Evolutionary conservation across 2,329 filamentous ascomycete genomes (phyloP).

Genomic region (Colletotrichum nymphaeae): DNA sequence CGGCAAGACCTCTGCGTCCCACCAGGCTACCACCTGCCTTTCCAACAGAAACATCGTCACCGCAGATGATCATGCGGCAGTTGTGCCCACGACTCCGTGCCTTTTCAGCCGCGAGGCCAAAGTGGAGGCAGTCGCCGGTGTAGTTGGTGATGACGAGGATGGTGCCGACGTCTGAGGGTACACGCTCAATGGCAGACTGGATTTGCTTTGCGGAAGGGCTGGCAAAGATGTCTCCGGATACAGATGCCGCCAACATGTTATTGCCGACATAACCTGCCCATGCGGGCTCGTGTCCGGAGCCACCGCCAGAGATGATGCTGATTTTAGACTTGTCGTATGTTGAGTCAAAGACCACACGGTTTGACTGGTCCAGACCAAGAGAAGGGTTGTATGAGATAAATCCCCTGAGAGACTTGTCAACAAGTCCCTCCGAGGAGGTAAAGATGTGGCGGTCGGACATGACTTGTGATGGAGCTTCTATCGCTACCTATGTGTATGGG

Average conservation of each 20-base stretch:
- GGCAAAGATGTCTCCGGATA: slow-evolving; percentile 72
- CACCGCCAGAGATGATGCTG: slow-evolving; percentile 65
- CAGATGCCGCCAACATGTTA: slow-evolving; percentile 71
- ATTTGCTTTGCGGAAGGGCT: slow-evolving; percentile 73
- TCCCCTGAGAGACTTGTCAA: slow-evolving; percentile 62
- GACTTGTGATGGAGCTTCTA: not conserved
- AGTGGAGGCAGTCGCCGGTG: slow-evolving; percentile 72
- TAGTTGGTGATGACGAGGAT: slow-evolving; percentile 74
- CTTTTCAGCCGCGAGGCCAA: slow-evolving; percentile 69
- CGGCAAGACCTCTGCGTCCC: slow-evolving; percentile 70
- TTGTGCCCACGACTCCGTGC: slow-evolving; percentile 65
- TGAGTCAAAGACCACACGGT: slow-evolving; percentile 64
- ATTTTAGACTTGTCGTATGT: slow-evolving; percentile 56
- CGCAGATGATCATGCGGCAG: slow-evolving; percentile 69
- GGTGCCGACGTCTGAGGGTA: slow-evolving; percentile 65
- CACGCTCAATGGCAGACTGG: slow-evolving; percentile 65
- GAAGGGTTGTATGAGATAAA: slow-evolving; percentile 65
- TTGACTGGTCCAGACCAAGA: slow-evolving; percentile 60
- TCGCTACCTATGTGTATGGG: too few relatives aligned
- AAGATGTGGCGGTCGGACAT: slow-evolving; percentile 68
- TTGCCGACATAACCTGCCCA: slow-evolving; percentile 73
- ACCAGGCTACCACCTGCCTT: slow-evolving; percentile 65
- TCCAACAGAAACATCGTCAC: slow-evolving; percentile 74
- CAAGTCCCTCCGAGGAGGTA: slow-evolving; percentile 63
- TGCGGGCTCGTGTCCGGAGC: slow-evolving; percentile 70